Conservation (phyloP, 108 stramenopile genomes). For the Cyclotella cryptica region DNA sequence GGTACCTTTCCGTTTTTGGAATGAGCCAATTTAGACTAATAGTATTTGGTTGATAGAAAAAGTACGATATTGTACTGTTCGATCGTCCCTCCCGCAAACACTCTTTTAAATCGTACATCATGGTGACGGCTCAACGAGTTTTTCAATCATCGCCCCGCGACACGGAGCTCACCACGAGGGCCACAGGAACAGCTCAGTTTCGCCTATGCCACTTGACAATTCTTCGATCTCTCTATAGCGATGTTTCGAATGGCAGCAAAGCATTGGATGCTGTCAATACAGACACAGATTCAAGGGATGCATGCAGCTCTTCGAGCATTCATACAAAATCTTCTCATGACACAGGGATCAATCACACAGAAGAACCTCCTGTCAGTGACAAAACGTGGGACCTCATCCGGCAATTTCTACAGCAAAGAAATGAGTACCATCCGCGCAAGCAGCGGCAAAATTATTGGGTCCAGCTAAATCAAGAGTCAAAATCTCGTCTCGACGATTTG, state of each 20-base stretch:
- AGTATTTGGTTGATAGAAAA: too few relatives aligned
- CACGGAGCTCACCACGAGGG: not conserved
- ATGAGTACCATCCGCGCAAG: constrained; percentile 34
- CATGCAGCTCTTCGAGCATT: not conserved
- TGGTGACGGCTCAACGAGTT: too few relatives aligned
- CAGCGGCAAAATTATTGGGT: constrained; percentile 34
- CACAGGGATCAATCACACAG: not conserved
- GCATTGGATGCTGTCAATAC: not conserved
- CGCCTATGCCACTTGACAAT: constrained; percentile 30
- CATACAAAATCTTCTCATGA: not conserved
- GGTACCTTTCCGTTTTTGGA: too few relatives aligned
- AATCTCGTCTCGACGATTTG: constrained; percentile 25
- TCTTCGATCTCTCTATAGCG: constrained; percentile 32
- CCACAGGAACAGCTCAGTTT: constrained; percentile 11
- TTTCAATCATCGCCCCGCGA: too few relatives aligned
- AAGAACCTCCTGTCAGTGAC: constrained; percentile 19
- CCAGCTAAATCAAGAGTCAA: constrained; percentile 23
- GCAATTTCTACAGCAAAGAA: constrained; percentile 15
- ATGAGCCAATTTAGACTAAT: too few relatives aligned
- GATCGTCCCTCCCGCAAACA: too few relatives aligned
- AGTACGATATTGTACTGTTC: too few relatives aligned
- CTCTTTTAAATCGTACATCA: too few relatives aligned
- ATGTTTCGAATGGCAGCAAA: not conserved
- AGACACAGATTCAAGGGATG: not conserved
- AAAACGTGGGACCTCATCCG: constrained; percentile 32